Evolutionary conservation across 805 yeast species (phyloP).

Genomic region (Candida oleophila): DNA sequence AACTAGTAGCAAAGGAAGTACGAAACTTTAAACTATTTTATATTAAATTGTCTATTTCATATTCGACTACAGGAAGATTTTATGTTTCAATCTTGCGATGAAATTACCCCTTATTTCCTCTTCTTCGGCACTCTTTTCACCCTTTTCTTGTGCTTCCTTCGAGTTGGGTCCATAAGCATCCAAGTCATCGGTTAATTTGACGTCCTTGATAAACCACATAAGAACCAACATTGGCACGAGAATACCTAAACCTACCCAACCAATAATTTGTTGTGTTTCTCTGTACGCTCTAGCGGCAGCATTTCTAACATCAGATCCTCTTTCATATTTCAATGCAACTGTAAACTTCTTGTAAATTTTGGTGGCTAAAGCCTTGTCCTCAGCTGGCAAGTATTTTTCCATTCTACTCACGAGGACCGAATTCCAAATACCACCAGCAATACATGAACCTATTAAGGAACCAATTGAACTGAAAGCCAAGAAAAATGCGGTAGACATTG

Average conservation of each 20-base stretch:
- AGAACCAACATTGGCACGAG: constrained; percentile 22
- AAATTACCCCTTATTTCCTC: background rate
- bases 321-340: constrained; percentile 19
- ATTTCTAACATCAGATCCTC: constrained; percentile 16
- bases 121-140: background rate
- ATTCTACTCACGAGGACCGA: constrained; percentile 15
- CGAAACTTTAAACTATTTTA: no score
- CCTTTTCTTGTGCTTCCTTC: background rate
- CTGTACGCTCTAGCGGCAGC: constrained; percentile 29
- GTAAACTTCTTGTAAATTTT: constrained; percentile 21
- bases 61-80: background rate
- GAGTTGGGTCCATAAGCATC: constrained; percentile 10
- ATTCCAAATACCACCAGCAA: constrained; percentile 19
- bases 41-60: no score
- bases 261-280: constrained; percentile 27
- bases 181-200: constrained; percentile 18
- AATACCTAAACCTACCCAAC: constrained; percentile 25
- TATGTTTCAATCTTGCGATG: background rate
- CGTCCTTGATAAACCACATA: constrained; percentile 25
- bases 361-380: constrained; percentile 10
- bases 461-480: constrained; percentile 23
- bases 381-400: constrained; percentile 18
- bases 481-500: constrained; percentile 29
- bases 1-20: no score
- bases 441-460: constrained; percentile 21